Conservation (phyloP, 2,329 filamentous ascomycete species). For the Trichoderma sp. region DNA sequence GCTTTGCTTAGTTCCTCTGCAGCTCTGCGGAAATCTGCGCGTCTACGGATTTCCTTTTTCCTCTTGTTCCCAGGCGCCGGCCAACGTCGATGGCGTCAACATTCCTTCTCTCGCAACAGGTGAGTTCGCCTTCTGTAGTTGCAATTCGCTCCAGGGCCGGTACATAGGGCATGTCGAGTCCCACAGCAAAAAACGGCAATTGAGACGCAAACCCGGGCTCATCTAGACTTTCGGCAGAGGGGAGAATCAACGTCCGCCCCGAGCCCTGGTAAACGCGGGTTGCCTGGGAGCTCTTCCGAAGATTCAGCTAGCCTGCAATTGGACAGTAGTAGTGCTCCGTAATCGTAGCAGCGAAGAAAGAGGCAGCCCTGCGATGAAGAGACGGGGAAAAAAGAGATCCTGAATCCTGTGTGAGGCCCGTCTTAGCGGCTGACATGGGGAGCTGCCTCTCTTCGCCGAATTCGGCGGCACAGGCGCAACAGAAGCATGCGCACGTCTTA, state of each 20-base stretch:
- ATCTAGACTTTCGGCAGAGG: background rate
- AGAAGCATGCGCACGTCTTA: conserved; percentile 7
- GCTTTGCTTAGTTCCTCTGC: background rate
- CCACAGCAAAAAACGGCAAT: background rate
- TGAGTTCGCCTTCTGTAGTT: background rate
- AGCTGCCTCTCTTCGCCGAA: conserved; percentile 15
- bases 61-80: background rate
- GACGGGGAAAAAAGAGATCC: background rate
- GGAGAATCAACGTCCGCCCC: background rate
- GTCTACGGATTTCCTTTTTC: background rate
- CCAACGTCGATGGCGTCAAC: background rate
- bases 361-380: background rate
- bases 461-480: conserved; percentile 10
- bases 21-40: background rate
- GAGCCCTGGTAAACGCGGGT: background rate
- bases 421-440: conserved; percentile 14
- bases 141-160: background rate
- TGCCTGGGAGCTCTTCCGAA: conserved; percentile 9
- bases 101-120: background rate
- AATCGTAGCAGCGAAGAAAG: background rate
- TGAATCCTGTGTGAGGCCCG: conserved; percentile 10
- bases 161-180: background rate
- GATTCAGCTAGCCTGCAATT: background rate
- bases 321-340: background rate
- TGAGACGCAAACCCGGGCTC: background rate